phyloP scores from a whole-genome alignment of 2,329 filamentous ascomycete genomes.

The Phialocephala subalpina region DNA sequence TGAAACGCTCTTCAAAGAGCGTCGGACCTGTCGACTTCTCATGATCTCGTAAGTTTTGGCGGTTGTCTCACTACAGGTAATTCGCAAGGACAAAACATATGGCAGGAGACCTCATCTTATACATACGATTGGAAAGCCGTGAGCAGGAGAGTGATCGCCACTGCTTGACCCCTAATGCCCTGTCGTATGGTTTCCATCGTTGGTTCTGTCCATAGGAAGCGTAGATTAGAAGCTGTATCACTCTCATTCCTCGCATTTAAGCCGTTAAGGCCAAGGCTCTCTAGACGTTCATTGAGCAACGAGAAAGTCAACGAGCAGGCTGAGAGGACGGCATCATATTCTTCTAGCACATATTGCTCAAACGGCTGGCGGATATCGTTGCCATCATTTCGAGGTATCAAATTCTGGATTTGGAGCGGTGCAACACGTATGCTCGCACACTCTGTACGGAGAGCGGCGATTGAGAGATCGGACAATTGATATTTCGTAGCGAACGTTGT shows the following conservation, averaged over 20 bases:
- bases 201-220: background rate
- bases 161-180: slow-evolving; percentile 13
- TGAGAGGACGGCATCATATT: slow-evolving; percentile 12
- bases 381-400: background rate
- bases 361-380: background rate
- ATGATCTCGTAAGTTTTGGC: slow-evolving; percentile 7
- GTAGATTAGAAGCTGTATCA: background rate
- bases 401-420: slow-evolving; percentile 7
- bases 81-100: background rate
- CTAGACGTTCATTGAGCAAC: slow-evolving; percentile 1
- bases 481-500: slow-evolving; percentile 12
- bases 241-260: background rate
- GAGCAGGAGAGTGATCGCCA: slow-evolving; percentile 10
- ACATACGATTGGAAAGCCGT: slow-evolving; percentile 20
- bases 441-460: slow-evolving; percentile 9
- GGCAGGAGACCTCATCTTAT: too few relatives aligned
- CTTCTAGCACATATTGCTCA: slow-evolving; percentile 8
- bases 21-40: slow-evolving; percentile 1
- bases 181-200: slow-evolving; percentile 1
- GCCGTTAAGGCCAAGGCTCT: background rate
- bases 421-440: slow-evolving; percentile 8
- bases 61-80: background rate
- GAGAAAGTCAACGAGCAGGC: slow-evolving; percentile 13
- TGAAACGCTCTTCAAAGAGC: background rate
- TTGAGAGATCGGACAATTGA: slow-evolving; percentile 6